Conservation (phyloP, 2,329 filamentous ascomycete genomes). For the Fusarium sp. region DNA sequence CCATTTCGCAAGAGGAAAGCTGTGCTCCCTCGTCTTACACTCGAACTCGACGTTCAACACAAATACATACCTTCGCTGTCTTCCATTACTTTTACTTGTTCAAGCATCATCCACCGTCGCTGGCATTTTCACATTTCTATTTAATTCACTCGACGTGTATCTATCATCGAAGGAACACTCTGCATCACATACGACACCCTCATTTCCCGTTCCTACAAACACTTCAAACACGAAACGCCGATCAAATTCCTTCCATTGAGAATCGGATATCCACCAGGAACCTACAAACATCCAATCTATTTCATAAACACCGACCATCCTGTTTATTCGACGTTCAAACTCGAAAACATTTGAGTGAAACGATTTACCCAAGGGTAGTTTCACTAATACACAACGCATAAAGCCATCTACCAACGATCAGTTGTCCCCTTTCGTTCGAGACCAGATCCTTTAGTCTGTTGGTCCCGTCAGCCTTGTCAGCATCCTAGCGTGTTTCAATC, state of each 20-base stretch:
- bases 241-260: conserved; percentile 27
- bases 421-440: conserved; percentile 10
- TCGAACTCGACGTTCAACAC: conserved; percentile 8
- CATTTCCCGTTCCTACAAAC: conserved; percentile 20
- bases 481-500: conserved; percentile 44
- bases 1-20: conserved; percentile 39
- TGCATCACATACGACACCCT: conserved; percentile 26
- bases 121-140: background rate
- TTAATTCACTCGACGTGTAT: background rate
- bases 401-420: conserved; percentile 2
- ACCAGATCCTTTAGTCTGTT: conserved; percentile 25
- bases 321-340: conserved; percentile 1
- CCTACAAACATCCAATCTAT: conserved; percentile 14
- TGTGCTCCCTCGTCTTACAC: conserved; percentile 44
- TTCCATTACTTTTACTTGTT: conserved; percentile 10
- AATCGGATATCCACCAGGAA: background rate
- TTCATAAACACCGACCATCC: conserved; percentile 6
- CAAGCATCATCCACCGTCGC: background rate
- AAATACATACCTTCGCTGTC: conserved; percentile 19
- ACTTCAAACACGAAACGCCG: conserved; percentile 11
- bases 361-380: conserved; percentile 27
- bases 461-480: conserved; percentile 34
- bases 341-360: conserved; percentile 14
- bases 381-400: conserved; percentile 29
- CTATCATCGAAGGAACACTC: background rate